Evolutionary conservation across 352 stramenopile genomes (phyloP), one percentile per base, ranked within the genome.

Genomic region (Phytophthora rubi): DNA sequence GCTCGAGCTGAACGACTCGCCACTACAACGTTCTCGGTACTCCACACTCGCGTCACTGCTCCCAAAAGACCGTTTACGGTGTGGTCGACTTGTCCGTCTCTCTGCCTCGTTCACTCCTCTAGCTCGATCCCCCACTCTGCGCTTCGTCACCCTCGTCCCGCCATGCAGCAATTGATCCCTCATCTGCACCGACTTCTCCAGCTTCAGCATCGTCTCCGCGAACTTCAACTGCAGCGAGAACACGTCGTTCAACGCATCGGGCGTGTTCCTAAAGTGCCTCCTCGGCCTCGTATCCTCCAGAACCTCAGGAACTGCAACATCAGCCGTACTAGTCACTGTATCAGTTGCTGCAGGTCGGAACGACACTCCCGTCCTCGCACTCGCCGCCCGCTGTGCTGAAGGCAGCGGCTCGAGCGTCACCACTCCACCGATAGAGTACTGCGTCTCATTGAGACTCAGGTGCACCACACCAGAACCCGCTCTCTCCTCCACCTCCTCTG

Each of bases 201-300:
- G 68, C 54, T 87, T 85, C 0, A 82, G 69, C 82, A 92, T 91
- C 45, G 82, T 92, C 74, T 92, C 84, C 0, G 84, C 84, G 30
- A 92, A 92, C 48, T 89, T 82, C 12, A 90, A 54, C 58, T 92
- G 82, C 44, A 92, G 71, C 7, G 71, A 78, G 44, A 91, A 89
- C 13, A 92, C 82, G 45, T 92, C 82, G 44, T 78, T 85, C 21
- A 92, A 62, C 9, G 80, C 68, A 21, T 88, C 81, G 8, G 75
- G 53, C 15, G 70, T 64, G 54, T 69, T 65, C 8, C 66, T 48
- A 48, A 65, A 75, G 10, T 42, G 23, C 21, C 48, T 13, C 12
- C 59, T 53, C 1, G 61, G 9, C 28, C 15, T 75, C 53, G 23
- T 37, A 71, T 7, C 18, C 32, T 13, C 28, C 42, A 30, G 23